phyloP scores from a whole-genome alignment of 345 rosid species.

The Jatropha curcas region DNA sequence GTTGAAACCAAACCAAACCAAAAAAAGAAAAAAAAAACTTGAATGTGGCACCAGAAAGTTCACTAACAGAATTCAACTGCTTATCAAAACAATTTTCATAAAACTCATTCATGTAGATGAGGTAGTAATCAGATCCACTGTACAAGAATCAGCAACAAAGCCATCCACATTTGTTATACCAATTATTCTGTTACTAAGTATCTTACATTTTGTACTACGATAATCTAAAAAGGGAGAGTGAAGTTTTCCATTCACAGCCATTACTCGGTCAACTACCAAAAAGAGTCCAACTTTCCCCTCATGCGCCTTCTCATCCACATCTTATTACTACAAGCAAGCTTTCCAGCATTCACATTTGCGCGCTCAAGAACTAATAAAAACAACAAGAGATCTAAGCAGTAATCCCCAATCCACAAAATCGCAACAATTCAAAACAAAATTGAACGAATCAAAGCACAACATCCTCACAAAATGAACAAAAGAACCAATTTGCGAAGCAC shows the following conservation, averaged over 20 bases:
- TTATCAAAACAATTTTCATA: background rate
- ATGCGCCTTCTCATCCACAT: background rate
- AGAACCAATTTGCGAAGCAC: background rate
- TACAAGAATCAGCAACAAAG: background rate
- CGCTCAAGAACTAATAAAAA: background rate
- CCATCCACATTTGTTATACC: background rate
- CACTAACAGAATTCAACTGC: background rate
- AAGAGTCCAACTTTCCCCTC: constrained; percentile 1
- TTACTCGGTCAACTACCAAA: background rate
- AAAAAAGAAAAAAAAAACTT: too few species aligned
- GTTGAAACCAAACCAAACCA: too few species aligned
- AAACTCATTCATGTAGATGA: background rate
- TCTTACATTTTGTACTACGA: background rate
- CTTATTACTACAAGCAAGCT: background rate
- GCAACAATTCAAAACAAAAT: background rate
- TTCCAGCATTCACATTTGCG: background rate
- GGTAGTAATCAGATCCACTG: background rate
- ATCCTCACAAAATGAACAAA: background rate
- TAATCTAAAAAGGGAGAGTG: too few species aligned
- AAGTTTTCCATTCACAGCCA: background rate
- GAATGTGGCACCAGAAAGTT: background rate
- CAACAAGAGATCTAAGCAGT: constrained; percentile 11
- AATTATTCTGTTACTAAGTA: background rate
- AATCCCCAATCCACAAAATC: background rate
- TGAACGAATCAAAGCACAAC: background rate